Evolutionary conservation across 495 filamentous ascomycete species (phyloP).

Genomic region (Penicillium canariense): DNA sequence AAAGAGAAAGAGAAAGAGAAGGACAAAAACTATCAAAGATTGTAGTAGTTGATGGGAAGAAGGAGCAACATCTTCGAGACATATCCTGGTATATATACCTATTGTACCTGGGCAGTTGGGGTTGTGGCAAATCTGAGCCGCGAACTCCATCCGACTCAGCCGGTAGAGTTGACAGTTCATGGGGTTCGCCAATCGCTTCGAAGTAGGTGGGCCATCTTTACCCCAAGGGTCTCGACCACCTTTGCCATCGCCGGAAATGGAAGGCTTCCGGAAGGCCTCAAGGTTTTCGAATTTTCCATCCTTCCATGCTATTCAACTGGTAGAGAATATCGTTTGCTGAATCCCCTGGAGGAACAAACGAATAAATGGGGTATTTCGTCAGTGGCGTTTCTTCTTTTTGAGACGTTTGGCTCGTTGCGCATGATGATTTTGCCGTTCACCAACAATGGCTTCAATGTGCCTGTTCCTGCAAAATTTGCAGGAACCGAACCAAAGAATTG

Average conservation of each 20-base stretch:
- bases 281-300: slow-evolving; percentile 1
- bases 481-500: slow-evolving; percentile 2
- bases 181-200: slow-evolving; percentile 8
- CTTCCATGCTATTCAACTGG: not conserved
- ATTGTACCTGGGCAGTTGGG: slow-evolving; percentile 1
- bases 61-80: not conserved
- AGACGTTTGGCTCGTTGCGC: not conserved
- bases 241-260: slow-evolving; percentile 15
- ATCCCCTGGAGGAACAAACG: not conserved
- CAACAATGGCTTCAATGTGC: not conserved
- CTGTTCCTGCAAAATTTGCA: slow-evolving; percentile 1
- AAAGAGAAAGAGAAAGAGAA: slow-evolving; percentile 13
- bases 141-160: not conserved
- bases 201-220: not conserved
- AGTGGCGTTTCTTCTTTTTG: not conserved
- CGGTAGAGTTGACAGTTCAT: not conserved
- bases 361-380: not conserved
- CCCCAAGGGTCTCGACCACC: slow-evolving; percentile 5
- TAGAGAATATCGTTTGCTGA: not conserved
- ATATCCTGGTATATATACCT: not conserved
- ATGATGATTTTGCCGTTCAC: not conserved
- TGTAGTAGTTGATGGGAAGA: slow-evolving; percentile 7
- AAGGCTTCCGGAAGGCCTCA: not conserved
- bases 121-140: slow-evolving; percentile 3
- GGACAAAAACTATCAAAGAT: slow-evolving; percentile 4